phyloP scores from a whole-genome alignment of 2,329 filamentous ascomycete species.

The Seiridium unicorne region DNA sequence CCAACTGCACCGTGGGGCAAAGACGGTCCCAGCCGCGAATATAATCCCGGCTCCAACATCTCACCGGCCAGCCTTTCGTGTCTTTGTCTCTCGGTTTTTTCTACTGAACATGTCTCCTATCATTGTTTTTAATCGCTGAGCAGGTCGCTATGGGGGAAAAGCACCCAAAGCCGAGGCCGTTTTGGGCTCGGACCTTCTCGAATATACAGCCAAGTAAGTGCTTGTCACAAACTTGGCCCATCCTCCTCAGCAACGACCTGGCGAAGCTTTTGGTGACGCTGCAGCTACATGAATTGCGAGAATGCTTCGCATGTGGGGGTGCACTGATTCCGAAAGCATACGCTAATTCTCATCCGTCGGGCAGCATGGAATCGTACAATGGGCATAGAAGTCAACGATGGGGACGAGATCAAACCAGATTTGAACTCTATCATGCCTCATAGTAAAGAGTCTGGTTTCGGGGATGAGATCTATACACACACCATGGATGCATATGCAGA shows the following conservation, averaged over 20 bases:
- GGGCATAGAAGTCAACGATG: background rate
- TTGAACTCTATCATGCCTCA: constrained; percentile 3
- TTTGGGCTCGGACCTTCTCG: constrained; percentile 2
- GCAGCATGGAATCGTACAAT: background rate
- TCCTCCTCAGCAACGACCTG: background rate
- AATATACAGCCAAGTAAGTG: background rate
- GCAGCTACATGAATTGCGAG: no score
- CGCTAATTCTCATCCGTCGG: background rate
- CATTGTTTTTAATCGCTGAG: background rate
- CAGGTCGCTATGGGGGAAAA: background rate
- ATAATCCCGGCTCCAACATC: background rate
- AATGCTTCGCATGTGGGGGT: no score
- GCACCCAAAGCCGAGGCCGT: background rate
- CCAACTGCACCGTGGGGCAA: background rate
- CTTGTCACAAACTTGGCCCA: no score
- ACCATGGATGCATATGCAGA: background rate
- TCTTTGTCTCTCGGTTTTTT: background rate
- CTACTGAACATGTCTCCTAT: background rate
- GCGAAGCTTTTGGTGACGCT: no score
- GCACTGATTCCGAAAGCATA: no score
- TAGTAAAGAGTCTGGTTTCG: background rate
- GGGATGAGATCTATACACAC: background rate
- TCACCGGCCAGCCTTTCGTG: background rate
- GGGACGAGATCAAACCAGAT: background rate
- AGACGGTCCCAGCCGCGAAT: constrained; percentile 3